Evolutionary conservation across 2,329 filamentous ascomycete genomes (phyloP), one percentile per base, ranked within the genome.

Genomic region (Cladophialophora carrionii): DNA sequence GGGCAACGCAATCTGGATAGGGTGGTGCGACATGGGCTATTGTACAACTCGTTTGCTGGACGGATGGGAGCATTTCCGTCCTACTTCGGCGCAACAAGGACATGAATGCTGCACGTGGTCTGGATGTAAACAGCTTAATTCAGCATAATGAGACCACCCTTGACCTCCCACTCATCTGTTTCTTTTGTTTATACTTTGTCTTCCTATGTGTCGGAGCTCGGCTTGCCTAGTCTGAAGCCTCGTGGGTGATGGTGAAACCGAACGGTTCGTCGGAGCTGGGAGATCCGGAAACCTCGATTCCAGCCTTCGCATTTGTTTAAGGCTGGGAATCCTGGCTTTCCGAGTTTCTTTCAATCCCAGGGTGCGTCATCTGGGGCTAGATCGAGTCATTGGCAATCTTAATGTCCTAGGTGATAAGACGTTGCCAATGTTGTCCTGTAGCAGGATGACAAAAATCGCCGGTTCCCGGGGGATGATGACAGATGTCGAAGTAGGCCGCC

Each of bases 101-200:
- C 41, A 29, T 20, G 34, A 34, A 49, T 68, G 57, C 57, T 64
- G 67, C 54, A 62, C 57, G 65, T 64, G 61, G 65, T 48, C 63
- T 53, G 61, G 61, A 64, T 43, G 63, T 62, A 64, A 58, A 65
- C 46, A 64, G 26, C 65, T 64, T 63, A 68, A 64, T 68, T 62
- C 65, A 68, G 63, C 65, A 68, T 68, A 70, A 70, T 70, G 68
- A 68, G 65, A 70, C 61, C 52, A 54, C 52, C 24, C 34, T 49
- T 65, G 57, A 54, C 56, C 46, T 59, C 53, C 26, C 32, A 26
- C 54, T 46, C 24, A 32, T 26, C 24, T 4, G 26, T 62, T 63
- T 52, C 53, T 46, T 43, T 34, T 46, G 26, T 46, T 46, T 41
- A 20, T 51, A 22, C 26, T 12, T 14, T 54, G 22, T 29, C 9